Conservation (phyloP, 2,329 filamentous ascomycete species). For the Microsporum ferrugineum region DNA sequence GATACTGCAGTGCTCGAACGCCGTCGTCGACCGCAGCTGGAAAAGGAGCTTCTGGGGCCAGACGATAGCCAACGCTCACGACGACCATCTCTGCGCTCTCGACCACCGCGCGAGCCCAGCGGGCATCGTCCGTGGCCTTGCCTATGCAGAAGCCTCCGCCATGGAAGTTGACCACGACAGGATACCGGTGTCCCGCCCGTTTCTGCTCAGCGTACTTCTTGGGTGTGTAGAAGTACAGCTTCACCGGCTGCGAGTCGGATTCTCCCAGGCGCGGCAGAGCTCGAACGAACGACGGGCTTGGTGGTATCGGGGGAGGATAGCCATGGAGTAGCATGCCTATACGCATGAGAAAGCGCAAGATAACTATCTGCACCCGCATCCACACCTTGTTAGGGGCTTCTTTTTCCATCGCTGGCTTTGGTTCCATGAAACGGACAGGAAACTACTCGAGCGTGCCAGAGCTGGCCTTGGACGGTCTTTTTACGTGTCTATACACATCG, state of each 20-base stretch:
- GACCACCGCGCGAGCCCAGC: slow-evolving; percentile 49
- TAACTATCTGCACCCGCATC: slow-evolving; percentile 46
- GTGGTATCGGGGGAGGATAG: slow-evolving; percentile 49
- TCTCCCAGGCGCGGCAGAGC: slow-evolving; percentile 36
- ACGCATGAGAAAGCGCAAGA: slow-evolving; percentile 57
- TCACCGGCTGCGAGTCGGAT: slow-evolving; percentile 29
- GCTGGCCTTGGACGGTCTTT: neutral
- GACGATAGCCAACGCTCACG: slow-evolving; percentile 48
- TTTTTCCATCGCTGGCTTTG: neutral
- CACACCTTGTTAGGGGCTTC: neutral
- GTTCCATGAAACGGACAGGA: neutral
- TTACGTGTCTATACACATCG: neutral
- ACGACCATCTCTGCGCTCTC: slow-evolving; percentile 50
- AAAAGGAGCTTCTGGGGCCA: slow-evolving; percentile 49
- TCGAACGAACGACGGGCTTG: slow-evolving; percentile 48
- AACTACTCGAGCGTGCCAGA: neutral
- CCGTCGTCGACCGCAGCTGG: slow-evolving; percentile 46
- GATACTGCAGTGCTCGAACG: slow-evolving; percentile 49
- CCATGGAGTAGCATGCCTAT: slow-evolving; percentile 59
- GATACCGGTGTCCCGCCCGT: slow-evolving; percentile 37
- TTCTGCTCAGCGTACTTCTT: slow-evolving; percentile 24
- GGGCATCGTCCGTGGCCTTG: slow-evolving; percentile 47
- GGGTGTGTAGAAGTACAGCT: slow-evolving; percentile 52
- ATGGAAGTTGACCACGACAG: slow-evolving; percentile 53
- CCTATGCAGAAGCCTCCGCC: slow-evolving; percentile 54